Percentiles rank a stretch among this genome's conserved stretches.
phyloP scores from a whole-genome alignment of 257 asterid species.

The Solanum sejunctum region DNA sequence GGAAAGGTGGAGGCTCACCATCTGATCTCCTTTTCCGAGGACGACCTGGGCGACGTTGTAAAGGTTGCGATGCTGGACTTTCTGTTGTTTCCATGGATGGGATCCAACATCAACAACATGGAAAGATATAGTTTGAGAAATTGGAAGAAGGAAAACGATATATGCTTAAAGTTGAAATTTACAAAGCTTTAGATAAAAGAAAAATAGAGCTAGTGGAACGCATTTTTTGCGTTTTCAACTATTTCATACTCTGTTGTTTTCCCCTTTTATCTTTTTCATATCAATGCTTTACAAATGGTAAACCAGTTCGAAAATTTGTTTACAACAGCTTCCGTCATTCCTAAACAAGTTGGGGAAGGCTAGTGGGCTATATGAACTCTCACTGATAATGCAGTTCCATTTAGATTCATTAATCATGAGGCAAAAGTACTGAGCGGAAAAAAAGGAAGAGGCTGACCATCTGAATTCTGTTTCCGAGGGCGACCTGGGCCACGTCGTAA shows the following conservation, averaged over 20 bases:
- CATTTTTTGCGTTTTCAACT: background rate
- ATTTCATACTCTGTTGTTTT: background rate
- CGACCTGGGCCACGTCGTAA: background rate
- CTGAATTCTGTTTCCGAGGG: background rate
- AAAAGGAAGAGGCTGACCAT: background rate
- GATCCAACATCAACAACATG: background rate
- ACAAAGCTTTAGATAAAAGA: background rate
- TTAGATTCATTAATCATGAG: background rate
- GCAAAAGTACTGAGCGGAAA: background rate
- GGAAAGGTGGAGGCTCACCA: background rate
- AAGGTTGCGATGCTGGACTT: background rate
- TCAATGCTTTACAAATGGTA: background rate
- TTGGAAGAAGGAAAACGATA: background rate
- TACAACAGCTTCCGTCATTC: background rate
- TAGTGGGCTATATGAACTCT: background rate
- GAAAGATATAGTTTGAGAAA: background rate
- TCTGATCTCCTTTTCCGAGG: background rate
- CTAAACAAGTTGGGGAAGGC: background rate
- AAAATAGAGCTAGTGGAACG: background rate
- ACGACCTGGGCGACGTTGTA: background rate
- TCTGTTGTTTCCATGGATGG: background rate
- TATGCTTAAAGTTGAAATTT: background rate
- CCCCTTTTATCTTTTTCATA: background rate
- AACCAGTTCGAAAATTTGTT: background rate
- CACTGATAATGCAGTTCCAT: background rate